Percentiles rank a stretch among this genome's conserved stretches.
Evolutionary conservation across 805 yeast genomes (phyloP).

Genomic region (Candida silvatica): DNA sequence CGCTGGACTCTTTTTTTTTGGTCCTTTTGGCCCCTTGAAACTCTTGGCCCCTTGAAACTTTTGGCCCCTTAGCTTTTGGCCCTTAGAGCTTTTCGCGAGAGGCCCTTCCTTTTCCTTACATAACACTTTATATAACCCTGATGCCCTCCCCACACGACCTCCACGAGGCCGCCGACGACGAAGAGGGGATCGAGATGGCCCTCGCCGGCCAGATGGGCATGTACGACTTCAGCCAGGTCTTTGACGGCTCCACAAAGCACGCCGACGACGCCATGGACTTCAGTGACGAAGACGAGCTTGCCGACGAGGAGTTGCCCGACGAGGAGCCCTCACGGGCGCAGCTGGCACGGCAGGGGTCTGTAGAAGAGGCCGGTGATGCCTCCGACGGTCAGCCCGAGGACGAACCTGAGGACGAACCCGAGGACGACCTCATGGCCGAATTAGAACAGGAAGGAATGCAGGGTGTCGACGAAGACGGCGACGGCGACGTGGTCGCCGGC

Average conservation of each 20-base stretch:
- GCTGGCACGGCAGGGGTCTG: slow-evolving; percentile 7
- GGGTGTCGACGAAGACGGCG: slow-evolving; percentile 26
- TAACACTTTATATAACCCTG: too few species aligned
- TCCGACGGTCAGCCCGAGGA: slow-evolving; percentile 27
- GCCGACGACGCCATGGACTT: slow-evolving; percentile 91
- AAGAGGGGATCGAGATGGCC: slow-evolving; percentile 24
- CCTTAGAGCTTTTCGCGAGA: too few species aligned
- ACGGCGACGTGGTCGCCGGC: slow-evolving; percentile 16
- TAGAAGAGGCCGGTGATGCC: slow-evolving; percentile 15
- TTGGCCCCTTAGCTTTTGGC: too few species aligned
- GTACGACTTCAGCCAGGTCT: slow-evolving; percentile 21
- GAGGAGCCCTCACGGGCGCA: slow-evolving; percentile 6
- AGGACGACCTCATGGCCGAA: slow-evolving; percentile 30
- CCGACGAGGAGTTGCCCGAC: slow-evolving; percentile 39
- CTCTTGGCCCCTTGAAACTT: too few species aligned
- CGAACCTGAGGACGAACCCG: slow-evolving; percentile 30
- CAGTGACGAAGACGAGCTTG: slow-evolving; percentile 90
- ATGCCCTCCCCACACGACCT: too few species aligned
- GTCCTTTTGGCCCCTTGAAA: too few species aligned
- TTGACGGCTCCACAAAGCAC: slow-evolving; percentile 53
- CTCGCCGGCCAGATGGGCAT: slow-evolving; percentile 25
- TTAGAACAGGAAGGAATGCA: slow-evolving; percentile 29
- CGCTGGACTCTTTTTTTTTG: too few species aligned
- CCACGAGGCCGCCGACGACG: too few species aligned
- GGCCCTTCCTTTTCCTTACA: too few species aligned